These are phyloP conservation scores for Sporisorium iseilematis-ciliati DNA, from an alignment of 1,284 basidiomycete genomes.

Conservation along the genomic window DNA sequence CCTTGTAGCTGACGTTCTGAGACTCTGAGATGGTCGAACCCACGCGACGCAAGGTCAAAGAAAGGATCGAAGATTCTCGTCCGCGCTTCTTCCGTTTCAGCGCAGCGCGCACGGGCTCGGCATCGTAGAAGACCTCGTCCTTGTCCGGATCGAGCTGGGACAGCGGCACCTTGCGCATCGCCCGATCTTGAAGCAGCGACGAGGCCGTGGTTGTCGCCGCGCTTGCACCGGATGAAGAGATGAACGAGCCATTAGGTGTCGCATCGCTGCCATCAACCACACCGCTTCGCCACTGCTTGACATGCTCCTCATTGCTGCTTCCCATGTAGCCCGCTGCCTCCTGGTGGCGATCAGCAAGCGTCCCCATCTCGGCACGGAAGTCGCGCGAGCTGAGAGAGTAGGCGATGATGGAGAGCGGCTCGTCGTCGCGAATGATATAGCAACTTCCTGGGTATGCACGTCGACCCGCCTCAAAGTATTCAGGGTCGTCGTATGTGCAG, in stretches of 20 bases:
- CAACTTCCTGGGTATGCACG: constrained; percentile 58
- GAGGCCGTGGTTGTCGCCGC: constrained; percentile 23
- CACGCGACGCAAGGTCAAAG: constrained; percentile 56
- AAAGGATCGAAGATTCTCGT: constrained; percentile 59
- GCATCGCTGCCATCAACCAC: constrained; percentile 32
- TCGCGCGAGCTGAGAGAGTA: constrained; percentile 63
- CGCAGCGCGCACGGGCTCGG: constrained; percentile 52
- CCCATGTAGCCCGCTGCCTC: constrained; percentile 40
- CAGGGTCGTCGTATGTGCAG: constrained; percentile 51
- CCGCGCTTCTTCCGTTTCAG: constrained; percentile 62
- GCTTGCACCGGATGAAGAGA: constrained; percentile 35
- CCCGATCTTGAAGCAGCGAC: constrained; percentile 34
- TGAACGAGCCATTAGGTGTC: constrained; percentile 24
- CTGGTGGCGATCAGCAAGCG: constrained; percentile 24
- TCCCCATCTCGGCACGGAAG: constrained; percentile 51
- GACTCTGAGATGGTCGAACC: constrained; percentile 55
- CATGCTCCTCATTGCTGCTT: constrained; percentile 43
- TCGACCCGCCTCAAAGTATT: constrained; percentile 40
- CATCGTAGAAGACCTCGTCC: constrained; percentile 58
- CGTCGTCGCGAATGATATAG: constrained; percentile 59
- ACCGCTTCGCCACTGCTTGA: constrained; percentile 53
- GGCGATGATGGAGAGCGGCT: constrained; percentile 63
- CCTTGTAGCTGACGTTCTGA: constrained; percentile 17
- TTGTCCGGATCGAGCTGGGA: constrained; percentile 56
- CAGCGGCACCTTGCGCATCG: constrained; percentile 41